A percentile compares a stretch with the other conserved stretches of the same genome.
Evolutionary conservation across 2,329 filamentous ascomycete species (phyloP).

Genomic region (Diaporthe ilicicola): DNA sequence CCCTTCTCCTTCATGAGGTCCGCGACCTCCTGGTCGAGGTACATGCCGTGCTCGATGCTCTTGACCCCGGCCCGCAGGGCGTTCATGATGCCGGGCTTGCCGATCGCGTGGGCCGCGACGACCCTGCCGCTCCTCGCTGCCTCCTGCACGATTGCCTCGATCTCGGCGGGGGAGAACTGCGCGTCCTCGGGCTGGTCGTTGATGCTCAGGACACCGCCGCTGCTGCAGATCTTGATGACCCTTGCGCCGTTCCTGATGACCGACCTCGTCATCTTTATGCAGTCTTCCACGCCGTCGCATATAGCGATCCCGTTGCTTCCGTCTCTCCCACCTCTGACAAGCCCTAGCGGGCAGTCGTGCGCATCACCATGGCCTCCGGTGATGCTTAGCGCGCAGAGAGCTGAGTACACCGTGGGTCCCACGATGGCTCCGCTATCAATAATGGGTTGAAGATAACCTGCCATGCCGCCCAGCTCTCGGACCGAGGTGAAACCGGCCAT

Average conservation of each 20-base stretch:
- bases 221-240: constrained; percentile 56
- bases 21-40: constrained; percentile 54
- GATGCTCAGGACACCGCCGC: constrained; percentile 53
- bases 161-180: constrained; percentile 54
- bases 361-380: constrained; percentile 59
- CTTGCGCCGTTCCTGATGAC: constrained; percentile 55
- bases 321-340: constrained; percentile 44
- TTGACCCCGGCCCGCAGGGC: constrained; percentile 52
- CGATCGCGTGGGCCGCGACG: constrained; percentile 55
- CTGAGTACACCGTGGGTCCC: constrained; percentile 58
- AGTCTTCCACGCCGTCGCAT: constrained; percentile 57
- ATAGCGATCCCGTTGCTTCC: constrained; percentile 44
- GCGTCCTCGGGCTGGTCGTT: constrained; percentile 52
- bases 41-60: constrained; percentile 59
- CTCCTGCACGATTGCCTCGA: constrained; percentile 53
- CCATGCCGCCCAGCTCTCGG: constrained; percentile 57
- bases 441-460: constrained; percentile 51
- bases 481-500: constrained; percentile 60
- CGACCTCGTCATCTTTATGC: constrained; percentile 50
- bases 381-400: constrained; percentile 52
- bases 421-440: constrained; percentile 54
- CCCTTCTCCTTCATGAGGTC: constrained; percentile 54
- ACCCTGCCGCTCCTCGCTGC: constrained; percentile 48
- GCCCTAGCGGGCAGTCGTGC: constrained; percentile 47
- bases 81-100: constrained; percentile 56